These are phyloP conservation scores for Rhizophlyctis rosea DNA, from an alignment of 192 early-diverging fungal species.

Conservation along the genomic window DNA sequence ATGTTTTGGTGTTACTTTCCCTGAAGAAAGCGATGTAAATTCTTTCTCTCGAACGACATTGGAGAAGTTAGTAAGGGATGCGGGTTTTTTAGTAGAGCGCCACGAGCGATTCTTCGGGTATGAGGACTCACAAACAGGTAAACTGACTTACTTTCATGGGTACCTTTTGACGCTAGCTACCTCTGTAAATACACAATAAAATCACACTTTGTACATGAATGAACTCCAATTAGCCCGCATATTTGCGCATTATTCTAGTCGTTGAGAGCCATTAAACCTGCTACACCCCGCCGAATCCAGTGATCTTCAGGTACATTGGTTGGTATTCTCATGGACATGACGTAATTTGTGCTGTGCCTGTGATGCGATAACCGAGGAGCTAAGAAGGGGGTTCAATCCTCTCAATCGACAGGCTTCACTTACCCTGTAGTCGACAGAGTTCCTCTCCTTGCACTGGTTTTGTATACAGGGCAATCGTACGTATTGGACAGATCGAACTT, in stretches of 20 bases:
- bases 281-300: constrained; percentile 56
- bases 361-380: not conserved
- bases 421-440: constrained; percentile 63
- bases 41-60: constrained; percentile 7
- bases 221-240: too few species aligned
- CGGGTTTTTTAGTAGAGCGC: constrained; percentile 14
- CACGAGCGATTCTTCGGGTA: constrained; percentile 28
- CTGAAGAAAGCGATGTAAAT: constrained; percentile 18
- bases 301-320: constrained; percentile 54
- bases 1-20: constrained; percentile 23
- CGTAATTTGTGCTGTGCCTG: constrained; percentile 61
- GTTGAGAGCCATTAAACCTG: constrained; percentile 24
- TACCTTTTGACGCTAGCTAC: constrained; percentile 13
- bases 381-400: too few species aligned
- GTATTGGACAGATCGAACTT: constrained; percentile 38
- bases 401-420: too few species aligned
- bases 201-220: too few species aligned
- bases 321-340: constrained; percentile 62
- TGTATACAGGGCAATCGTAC: constrained; percentile 64
- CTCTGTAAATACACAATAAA: too few species aligned
- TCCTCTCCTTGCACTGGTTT: constrained; percentile 51
- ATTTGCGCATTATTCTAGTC: not conserved
- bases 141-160: constrained; percentile 20
- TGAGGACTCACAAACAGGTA: constrained; percentile 24
- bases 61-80: not conserved